phyloP scores from a whole-genome alignment of 2,329 filamentous ascomycete species.

The Akanthomyces uredinophilus region DNA sequence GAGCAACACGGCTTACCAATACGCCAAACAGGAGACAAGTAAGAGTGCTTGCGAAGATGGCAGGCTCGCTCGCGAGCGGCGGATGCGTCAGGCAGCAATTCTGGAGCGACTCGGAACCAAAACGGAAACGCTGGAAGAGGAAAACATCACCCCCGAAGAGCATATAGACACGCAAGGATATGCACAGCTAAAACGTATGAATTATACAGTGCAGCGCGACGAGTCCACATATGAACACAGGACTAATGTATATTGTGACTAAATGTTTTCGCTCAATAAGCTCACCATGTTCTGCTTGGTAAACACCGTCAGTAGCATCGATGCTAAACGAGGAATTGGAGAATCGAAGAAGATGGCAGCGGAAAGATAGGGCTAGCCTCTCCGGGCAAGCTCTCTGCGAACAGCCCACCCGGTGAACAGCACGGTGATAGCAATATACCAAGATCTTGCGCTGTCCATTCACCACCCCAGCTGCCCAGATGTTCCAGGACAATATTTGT shows the following conservation, averaged over 20 bases:
- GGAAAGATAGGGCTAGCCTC: not conserved
- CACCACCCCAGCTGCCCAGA: constrained; percentile 63
- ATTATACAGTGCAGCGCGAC: not conserved
- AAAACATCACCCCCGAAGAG: not conserved
- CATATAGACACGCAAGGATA: no score
- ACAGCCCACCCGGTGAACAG: constrained; percentile 90
- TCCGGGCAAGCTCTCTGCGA: constrained; percentile 33
- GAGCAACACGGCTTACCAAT: not conserved
- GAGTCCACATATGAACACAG: not conserved
- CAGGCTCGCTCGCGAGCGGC: not conserved
- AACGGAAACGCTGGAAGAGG: not conserved
- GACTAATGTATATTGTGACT: not conserved
- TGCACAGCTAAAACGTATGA: not conserved
- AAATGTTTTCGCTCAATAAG: not conserved
- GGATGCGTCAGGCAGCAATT: not conserved
- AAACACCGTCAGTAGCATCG: not conserved
- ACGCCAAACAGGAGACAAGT: not conserved
- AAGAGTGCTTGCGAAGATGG: not conserved
- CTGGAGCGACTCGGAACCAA: not conserved
- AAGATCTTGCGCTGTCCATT: constrained; percentile 74
- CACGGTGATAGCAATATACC: constrained; percentile 86
- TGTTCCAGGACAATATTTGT: constrained; percentile 94
- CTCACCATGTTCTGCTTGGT: not conserved
- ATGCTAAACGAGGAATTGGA: no score
- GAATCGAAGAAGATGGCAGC: not conserved